Evolutionary conservation across 371 early-diverging fungal genomes (phyloP), one percentile per base, ranked within the genome.

Genomic region (Mucor velutinosus): DNA sequence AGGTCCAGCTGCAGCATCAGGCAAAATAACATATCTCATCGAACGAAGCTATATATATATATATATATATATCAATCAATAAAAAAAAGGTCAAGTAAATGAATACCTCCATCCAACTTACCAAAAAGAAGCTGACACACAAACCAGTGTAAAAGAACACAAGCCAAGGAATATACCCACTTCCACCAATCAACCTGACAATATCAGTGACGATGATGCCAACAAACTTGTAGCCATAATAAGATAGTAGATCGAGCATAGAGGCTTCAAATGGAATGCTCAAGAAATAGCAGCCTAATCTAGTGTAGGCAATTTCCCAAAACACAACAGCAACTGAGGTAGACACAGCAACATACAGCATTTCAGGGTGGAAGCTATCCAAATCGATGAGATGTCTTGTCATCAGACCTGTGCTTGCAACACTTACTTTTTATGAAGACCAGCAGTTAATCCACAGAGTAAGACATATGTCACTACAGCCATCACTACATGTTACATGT

Each of bases 141-240:
- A 94, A 67, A 32, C 90, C 88, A 51, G 88, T 86, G 69, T 97
- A 98, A 15, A 89, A 64, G 72, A 93, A 93, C 2, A 87, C 80
- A 11, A 75, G 70, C 85, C 89, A 92, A 25, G 87, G 77, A 33
- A 87, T 35, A 81, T 86, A 86, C 49, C 76, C 78, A 5, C 82
- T 84, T 0, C 76, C 81, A 32, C 75, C 78, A 32, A 89, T 37
- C 30, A 89, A 65, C 71, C 83, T 76, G 51, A 76, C 76, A 58
- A 82, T 65, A 66, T 89, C 75, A 41, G 90, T 83, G 15, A 86
- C 79, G 64, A 91, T 89, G 43, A 91, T 83, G 33, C 91, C 89
- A 43, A 97, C 92, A 86, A 96, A 99, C 80, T 99, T 98, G 81
- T 99, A 99, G 7, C 99, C 98, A 72, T 93, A 91, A 76, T 93